Conservation (phyloP, 2,329 filamentous ascomycete genomes). For the Dactylellina parvicollis region DNA sequence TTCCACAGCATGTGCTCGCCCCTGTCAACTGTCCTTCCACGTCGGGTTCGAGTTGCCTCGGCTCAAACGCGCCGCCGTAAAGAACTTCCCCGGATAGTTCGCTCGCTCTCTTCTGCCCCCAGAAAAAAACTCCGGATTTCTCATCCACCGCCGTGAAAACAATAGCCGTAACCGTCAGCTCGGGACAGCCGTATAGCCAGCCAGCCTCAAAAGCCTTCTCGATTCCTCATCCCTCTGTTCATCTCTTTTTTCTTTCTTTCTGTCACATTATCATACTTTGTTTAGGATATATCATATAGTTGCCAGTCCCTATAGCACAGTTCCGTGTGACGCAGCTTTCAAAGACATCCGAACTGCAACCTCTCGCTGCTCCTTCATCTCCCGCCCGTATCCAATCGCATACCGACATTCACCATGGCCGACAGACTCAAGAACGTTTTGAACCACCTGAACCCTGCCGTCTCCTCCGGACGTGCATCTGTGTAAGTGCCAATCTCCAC, state of each 20-base stretch:
- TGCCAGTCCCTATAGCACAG: constrained; percentile 18
- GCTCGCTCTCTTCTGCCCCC: neutral
- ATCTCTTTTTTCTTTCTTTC: neutral
- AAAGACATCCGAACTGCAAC: constrained; percentile 36
- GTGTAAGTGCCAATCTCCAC: constrained; percentile 71
- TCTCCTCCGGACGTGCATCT: constrained; percentile 73
- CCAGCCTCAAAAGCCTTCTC: too few relatives aligned
- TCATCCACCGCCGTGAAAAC: constrained; percentile 14
- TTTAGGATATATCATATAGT: neutral
- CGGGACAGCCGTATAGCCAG: constrained; percentile 31
- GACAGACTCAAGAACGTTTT: constrained; percentile 89
- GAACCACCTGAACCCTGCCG: constrained; percentile 79
- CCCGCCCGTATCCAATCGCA: constrained; percentile 40
- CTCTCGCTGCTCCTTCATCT: constrained; percentile 29
- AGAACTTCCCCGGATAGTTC: constrained; percentile 37
- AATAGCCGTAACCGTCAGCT: constrained; percentile 31
- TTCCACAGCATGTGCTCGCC: constrained; percentile 45
- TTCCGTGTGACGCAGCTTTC: constrained; percentile 6
- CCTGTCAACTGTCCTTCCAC: neutral
- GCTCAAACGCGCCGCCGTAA: constrained; percentile 49
- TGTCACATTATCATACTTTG: neutral
- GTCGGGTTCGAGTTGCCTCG: constrained; percentile 38
- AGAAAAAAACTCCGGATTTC: too few relatives aligned
- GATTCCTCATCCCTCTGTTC: neutral
- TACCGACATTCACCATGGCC: constrained; percentile 70